Percentiles rank a stretch among this genome's conserved stretches.
phyloP scores from a whole-genome alignment of 2,329 filamentous ascomycete genomes.

The Waltergamsia citrina region DNA sequence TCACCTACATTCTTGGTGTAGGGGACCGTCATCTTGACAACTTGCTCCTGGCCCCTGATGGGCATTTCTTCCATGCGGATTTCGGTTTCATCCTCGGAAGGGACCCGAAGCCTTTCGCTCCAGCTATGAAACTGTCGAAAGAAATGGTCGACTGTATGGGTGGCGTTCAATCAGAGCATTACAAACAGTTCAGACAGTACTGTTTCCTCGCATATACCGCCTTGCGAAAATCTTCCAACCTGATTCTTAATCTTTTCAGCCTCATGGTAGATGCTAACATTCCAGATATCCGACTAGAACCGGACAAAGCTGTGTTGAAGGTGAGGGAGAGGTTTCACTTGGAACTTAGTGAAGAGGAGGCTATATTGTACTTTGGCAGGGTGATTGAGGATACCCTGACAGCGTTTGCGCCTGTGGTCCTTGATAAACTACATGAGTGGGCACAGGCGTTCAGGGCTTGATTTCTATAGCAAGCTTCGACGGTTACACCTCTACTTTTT shows the following conservation, averaged over 20 bases:
- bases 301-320: constrained; percentile 89
- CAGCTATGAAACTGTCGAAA: constrained; percentile 91
- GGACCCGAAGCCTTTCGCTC: constrained; percentile 94
- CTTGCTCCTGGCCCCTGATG: constrained; percentile 79
- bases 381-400: constrained; percentile 87
- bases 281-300: constrained; percentile 84
- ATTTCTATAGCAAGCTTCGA: too few relatives aligned
- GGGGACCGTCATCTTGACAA: constrained; percentile 96
- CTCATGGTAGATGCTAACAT: constrained; percentile 98
- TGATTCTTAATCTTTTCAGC: constrained; percentile 91
- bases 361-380: constrained; percentile 76
- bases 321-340: constrained; percentile 91
- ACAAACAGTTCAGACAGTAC: constrained; percentile 86
- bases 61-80: constrained; percentile 95
- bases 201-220: constrained; percentile 93
- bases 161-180: constrained; percentile 70
- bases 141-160: constrained; percentile 99
- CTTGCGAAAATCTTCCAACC: constrained; percentile 76
- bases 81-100: constrained; percentile 97
- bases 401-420: constrained; percentile 84
- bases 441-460: constrained; percentile 84
- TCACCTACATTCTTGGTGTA: constrained; percentile 94
- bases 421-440: constrained; percentile 89
- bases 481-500: too few relatives aligned
- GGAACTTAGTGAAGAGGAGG: constrained; percentile 86